These are phyloP conservation scores for Arthrobotrys musiformis DNA, from an alignment of 2,329 filamentous ascomycete species.

Conservation along the genomic window DNA sequence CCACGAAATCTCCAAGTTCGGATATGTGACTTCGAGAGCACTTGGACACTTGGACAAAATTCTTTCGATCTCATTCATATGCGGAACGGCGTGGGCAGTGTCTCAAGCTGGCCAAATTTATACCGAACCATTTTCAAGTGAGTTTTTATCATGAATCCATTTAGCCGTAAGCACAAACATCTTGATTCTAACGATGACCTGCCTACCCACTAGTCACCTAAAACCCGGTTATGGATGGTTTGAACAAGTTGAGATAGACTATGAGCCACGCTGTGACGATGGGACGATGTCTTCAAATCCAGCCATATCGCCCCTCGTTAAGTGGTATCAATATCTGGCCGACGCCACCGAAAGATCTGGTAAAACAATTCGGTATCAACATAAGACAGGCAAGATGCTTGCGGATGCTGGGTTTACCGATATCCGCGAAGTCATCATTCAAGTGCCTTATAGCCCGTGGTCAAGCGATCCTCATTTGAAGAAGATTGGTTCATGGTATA, in stretches of 20 bases:
- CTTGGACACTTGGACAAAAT: slow-evolving; percentile 75
- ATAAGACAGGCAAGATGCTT: slow-evolving; percentile 71
- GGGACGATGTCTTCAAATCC: slow-evolving; percentile 70
- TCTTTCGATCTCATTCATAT: slow-evolving; percentile 87
- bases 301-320: slow-evolving; percentile 65
- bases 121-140: slow-evolving; percentile 77
- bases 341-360: slow-evolving; percentile 74
- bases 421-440: slow-evolving; percentile 75
- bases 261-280: slow-evolving; percentile 77
- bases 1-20: slow-evolving; percentile 72
- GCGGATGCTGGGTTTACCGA: slow-evolving; percentile 80
- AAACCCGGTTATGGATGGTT: slow-evolving; percentile 79
- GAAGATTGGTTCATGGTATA: slow-evolving; percentile 83
- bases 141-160: slow-evolving; percentile 61
- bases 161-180: background rate
- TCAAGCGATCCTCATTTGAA: slow-evolving; percentile 72
- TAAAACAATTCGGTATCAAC: slow-evolving; percentile 74
- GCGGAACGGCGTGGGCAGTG: slow-evolving; percentile 80
- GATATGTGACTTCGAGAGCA: slow-evolving; percentile 80
- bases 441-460: slow-evolving; percentile 80
- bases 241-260: slow-evolving; percentile 91
- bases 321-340: slow-evolving; percentile 77
- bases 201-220: slow-evolving; percentile 71
- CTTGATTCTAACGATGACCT: background rate
- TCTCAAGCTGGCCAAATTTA: slow-evolving; percentile 78